These are phyloP conservation scores for Kuraishia piskuri DNA, from an alignment of 805 yeast genomes.

Conservation along the genomic window DNA sequence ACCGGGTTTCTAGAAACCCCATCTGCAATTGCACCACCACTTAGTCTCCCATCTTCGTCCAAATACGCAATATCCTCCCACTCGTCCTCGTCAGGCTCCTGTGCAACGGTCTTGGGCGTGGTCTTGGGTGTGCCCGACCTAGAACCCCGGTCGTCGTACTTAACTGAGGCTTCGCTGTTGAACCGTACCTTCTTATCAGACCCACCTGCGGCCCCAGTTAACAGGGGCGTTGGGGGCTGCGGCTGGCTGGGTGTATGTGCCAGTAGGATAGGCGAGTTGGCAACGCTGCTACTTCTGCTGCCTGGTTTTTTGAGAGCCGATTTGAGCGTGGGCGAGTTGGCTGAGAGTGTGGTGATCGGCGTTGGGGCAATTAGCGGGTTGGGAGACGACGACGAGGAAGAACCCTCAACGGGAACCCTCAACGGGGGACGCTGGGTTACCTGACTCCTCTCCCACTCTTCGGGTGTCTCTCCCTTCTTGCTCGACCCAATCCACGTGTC, in stretches of 20 bases:
- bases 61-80: conserved; percentile 43
- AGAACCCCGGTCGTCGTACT: conserved; percentile 10
- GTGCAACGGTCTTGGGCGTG: neutral
- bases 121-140: neutral
- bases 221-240: neutral
- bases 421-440: no score
- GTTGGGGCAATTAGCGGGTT: neutral
- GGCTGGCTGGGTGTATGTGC: neutral
- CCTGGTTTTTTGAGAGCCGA: neutral
- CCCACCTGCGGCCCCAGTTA: neutral
- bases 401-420: no score
- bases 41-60: conserved; percentile 16
- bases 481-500: conserved; percentile 27
- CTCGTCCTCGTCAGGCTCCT: conserved; percentile 25
- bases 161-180: conserved; percentile 21
- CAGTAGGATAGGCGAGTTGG: neutral
- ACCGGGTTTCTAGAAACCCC: no score
- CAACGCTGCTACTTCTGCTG: neutral
- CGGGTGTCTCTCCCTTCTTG: conserved; percentile 1
- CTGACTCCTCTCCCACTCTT: neutral
- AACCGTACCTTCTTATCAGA: conserved; percentile 21
- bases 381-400: no score
- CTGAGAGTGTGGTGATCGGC: neutral
- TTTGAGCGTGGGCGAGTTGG: neutral
- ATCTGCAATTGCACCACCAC: no score